Base-by-base conservation (phyloP, 225 moss, liverwort and hornwort genomes). In the Sphagnum tenellum region DNA sequence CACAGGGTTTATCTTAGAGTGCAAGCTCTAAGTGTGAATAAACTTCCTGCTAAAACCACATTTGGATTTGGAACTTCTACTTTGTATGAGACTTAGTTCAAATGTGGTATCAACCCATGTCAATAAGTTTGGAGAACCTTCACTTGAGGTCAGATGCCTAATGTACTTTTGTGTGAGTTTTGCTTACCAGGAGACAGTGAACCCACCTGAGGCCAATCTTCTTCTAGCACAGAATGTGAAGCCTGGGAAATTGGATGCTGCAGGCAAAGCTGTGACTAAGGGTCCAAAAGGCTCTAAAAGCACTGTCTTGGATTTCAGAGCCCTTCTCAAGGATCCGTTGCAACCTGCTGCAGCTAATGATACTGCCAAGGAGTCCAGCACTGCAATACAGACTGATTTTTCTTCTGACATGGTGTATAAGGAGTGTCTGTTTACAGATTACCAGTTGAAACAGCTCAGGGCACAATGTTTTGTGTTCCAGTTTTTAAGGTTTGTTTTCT, bases 361-460 rank as follows among this genome's bases (percentile, higher is more conserved):
- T 59, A 59, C 75, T 65, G 78, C 81, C 55, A 69, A 60, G 45
- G 71, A 75, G 63, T 71, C 74, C 47, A 76, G 77, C 69, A 69
- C 53, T 77, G 74, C 77, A 77, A 48, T 71, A 67, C 76, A 75
- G 69, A 59, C 78, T 64, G 66, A 69, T 9, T 68, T 62, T 61
- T 57, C 82, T 67, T 73, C 84, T 29, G 78, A 78, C 49, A 49
- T 74, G 50, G 56, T 51, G 72, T 61, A 3, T 54, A 75, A 75
- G 52, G 67, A 64, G 47, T 47, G 67, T 67, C 78, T 63, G 45
- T 89, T 86, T 70, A 77, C 84, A 59, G 90, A 89, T 11, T 89
- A 92, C 72, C 89, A 88, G 64, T 70, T 89, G 64, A 88, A 88
- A 85, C 89, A 89, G 73, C 81, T 94, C 50, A 89, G 75, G 72